Base-by-base conservation (phyloP, 2,329 filamentous ascomycete genomes). In the Sodiomyces alkalinus region DNA sequence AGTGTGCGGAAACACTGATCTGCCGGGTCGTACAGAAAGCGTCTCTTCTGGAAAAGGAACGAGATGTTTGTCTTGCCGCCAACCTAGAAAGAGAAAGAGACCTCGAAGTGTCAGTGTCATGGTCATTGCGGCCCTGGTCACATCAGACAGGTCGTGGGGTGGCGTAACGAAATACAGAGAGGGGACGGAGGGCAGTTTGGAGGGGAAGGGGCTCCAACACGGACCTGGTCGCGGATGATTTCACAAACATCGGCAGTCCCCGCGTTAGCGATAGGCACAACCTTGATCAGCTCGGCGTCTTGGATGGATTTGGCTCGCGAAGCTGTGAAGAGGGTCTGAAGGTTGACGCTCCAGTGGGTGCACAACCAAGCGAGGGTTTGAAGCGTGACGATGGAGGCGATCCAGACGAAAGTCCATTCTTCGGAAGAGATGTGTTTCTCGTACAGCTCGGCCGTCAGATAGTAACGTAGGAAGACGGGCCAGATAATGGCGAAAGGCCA, bases 341-440 rank as follows among this genome's bases (percentile, higher is more conserved):
- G 61, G 48, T 86, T 76, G 50, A 98, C 83, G 48, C 82, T 96
- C 90, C 90, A 98, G 59, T 96, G 83, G 26, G 90, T 98, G 60
- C 80, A 87, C 36, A 98, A 68, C 87, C 90, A 98, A 42, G 85
- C 60, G 38, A 98, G 67, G 38, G 81, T 75, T 60, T 98, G 92
- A 32, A 79, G 47, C 8, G 86, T 93, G 51, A 92, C 65, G 48
- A 98, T 94, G 41, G 74, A 68, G 44, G 80, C 87, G 40, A 79
- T 71, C 75, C 82, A 98, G 37, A 98, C 82, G 50, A 93, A 92
- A 1, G 92, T 96, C 87, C 90, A 98, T 64, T 98, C 90, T 42
- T 80, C 75, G n/a, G 79, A 86, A 44, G 80, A 73, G 39, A 98
- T 92, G 60, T 96, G 76, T 48, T 76, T 78, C 40, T 92, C 79